Percentiles rank a stretch among this genome's conserved stretches.
Evolutionary conservation across 2,329 filamentous ascomycete genomes (phyloP).

Genomic region (Fusarium mundagurra): DNA sequence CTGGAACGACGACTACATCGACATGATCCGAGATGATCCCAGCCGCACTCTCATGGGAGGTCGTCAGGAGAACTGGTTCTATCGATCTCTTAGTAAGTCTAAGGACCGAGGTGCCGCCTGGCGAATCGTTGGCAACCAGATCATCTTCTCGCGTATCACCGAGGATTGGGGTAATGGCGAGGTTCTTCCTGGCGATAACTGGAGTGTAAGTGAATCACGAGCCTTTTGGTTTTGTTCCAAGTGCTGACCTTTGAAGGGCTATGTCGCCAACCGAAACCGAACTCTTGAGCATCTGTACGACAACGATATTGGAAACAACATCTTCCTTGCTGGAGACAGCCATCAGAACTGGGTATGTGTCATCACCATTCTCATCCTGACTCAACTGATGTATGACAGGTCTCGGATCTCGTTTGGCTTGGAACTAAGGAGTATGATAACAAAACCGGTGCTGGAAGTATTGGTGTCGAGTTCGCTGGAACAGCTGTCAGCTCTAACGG

Average conservation of each 20-base stretch:
- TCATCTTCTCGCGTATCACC: slow-evolving; percentile 68
- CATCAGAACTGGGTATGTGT: slow-evolving; percentile 53
- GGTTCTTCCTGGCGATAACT: slow-evolving; percentile 40
- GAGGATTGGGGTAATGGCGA: slow-evolving; percentile 47
- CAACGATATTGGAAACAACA: slow-evolving; percentile 76
- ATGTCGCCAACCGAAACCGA: slow-evolving; percentile 75
- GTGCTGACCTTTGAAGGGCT: slow-evolving; percentile 55
- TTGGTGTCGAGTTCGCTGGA: slow-evolving; percentile 73
- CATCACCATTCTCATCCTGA: fast-evolving
- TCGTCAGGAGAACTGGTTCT: slow-evolving; percentile 80
- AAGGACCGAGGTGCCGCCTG: slow-evolving; percentile 73
- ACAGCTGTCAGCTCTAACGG: slow-evolving; percentile 62
- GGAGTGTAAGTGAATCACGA: slow-evolving; percentile 37
- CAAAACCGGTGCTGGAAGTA: slow-evolving; percentile 61
- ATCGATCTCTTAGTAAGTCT: slow-evolving; percentile 65
- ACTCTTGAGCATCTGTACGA: slow-evolving; percentile 73
- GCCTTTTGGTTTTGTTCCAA: fast-evolving
- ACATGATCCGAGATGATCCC: slow-evolving; percentile 70
- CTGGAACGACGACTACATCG: slow-evolving; percentile 26
- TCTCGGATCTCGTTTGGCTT: slow-evolving; percentile 66
- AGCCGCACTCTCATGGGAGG: slow-evolving; percentile 76
- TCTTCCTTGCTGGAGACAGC: slow-evolving; percentile 76
- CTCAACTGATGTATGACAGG: slow-evolving; percentile 54
- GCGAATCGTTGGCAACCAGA: slow-evolving; percentile 77
- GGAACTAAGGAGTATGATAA: slow-evolving; percentile 63